Evolutionary conservation across 208 protist species (phyloP).

Genomic region (Wallacemonas sp.): DNA sequence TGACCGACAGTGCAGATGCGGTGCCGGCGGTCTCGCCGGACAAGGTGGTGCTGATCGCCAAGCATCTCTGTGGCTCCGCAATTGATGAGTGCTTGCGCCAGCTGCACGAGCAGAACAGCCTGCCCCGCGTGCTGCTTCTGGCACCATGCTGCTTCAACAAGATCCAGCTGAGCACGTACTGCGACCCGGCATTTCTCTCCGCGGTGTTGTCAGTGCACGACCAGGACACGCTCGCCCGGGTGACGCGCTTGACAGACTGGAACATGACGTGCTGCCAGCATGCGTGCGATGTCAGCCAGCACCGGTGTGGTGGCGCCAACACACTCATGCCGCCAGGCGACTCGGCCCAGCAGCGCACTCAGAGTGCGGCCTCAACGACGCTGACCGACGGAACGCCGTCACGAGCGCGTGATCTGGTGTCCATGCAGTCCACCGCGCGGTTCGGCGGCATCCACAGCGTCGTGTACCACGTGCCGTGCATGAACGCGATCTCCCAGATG

Average conservation of each 20-base stretch:
- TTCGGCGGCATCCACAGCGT: constrained; percentile 18
- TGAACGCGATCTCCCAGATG: constrained; percentile 29
- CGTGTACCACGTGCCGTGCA: constrained; percentile 33
- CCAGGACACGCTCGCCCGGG: constrained; percentile 18
- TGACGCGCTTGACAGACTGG: constrained; percentile 44
- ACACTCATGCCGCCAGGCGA: background rate
- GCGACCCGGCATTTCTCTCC: constrained; percentile 26
- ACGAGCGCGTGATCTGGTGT: background rate
- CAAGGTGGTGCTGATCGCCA: constrained; percentile 38
- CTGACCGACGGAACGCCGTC: too few relatives aligned
- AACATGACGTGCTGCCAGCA: constrained; percentile 32
- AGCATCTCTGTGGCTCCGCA: constrained; percentile 55
- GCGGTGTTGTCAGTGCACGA: constrained; percentile 9
- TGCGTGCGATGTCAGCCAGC: background rate
- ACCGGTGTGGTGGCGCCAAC: background rate
- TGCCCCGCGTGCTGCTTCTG: constrained; percentile 38
- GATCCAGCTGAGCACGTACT: constrained; percentile 32
- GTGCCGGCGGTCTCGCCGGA: constrained; percentile 19
- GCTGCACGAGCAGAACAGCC: constrained; percentile 21
- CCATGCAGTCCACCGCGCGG: constrained; percentile 4
- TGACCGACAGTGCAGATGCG: constrained; percentile 10
- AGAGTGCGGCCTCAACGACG: too few relatives aligned
- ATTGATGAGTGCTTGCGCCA: constrained; percentile 41
- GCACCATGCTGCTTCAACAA: constrained; percentile 58
- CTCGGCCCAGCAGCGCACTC: too few relatives aligned